Evolutionary conservation across 495 filamentous ascomycete species (phyloP), one percentile per base, ranked within the genome.

Genomic region (Poronia punctata): DNA sequence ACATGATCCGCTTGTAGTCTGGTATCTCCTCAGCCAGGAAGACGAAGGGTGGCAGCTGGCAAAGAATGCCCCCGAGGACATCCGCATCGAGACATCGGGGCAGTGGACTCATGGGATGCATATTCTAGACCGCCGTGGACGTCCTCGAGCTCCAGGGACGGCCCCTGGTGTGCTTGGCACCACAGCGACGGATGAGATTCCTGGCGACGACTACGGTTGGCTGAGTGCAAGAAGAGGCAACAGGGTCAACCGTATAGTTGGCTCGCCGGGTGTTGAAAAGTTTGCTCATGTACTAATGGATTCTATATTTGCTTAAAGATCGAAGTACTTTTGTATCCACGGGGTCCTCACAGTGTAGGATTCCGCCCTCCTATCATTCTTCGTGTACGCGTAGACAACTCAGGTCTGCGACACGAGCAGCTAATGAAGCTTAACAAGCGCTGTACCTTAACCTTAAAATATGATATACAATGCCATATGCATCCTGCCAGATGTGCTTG

Each of bases 41-140:
- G 57, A 70, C 26, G 63, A 69, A 10, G 62, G 60, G 10, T 78
- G 74, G 74, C 67, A 64, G 54, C 16, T 59, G 19, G 45, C 65
- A 16, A 59, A 65, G 15, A 45, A 58, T 9, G 59, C 64, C 44
- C 69, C 62, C 14, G 65, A 76, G 57, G 92, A 98, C 61, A 82
- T 97, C 36, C 72, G 92, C 10, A 67, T 98, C 17, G 92, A 98
- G 59, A 86, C 85, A 1, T 57, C 72, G 21, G 92, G 92, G 4
- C 90, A 97, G 62, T 98, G 92, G 92, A 95, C 90, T 38, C 69
- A 83, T 30, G 92, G 92, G 2, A 86, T 88, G 81, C 89, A 86
- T 57, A 73, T 97, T 12, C 67, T 88, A 22, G 93, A 98, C 61
- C 66, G 78, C n/a, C 24, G 24, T 7, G 24, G 6, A 7, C 7